Base-by-base conservation (phyloP, 202 grass and related monocot genomes). In the Sporobolus alterniflorus region DNA sequence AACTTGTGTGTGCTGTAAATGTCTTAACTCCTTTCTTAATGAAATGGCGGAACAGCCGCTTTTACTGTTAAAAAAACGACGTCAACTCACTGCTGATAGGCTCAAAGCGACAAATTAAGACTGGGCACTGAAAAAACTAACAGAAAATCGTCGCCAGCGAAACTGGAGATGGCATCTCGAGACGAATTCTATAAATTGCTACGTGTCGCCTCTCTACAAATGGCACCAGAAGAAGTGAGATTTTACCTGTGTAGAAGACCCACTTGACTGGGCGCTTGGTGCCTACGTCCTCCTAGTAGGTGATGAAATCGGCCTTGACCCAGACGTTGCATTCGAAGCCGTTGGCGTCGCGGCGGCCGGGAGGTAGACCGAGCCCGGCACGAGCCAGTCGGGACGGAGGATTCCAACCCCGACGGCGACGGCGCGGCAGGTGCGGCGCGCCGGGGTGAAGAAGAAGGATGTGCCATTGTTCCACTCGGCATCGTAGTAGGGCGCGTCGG, bases 401-500 rank as follows among this genome's bases (percentile, higher is more conserved):
- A 94, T 60, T 16, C 94, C 91, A 25, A 94, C 87, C 13, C 81
- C 78, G 30, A 92, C 69, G 21, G 63, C 77, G 11, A 1, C 71
- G 26, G 94, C 81, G 75, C 71, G 89, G 87, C 94, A 88, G 36
- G 33, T 0, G 60, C 67, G 88, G 77, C 43, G 56, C 26, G 69
- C 79, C 22, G 41, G 85, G 24, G 80, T 76, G 62, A 85, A 92
- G 89, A 85, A 91, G 94, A 91, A 93, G 64, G 91, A 93, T 41
- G 94, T 97, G 44, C 91, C 89, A 46, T 97, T 97, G 86, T 78
- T 85, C 94, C 91, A 97, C 82, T 97, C 94, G 9, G 80, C 76
- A 67, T 97, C 94, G 78, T 83, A 88, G 60, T 39, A 76, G 25
- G 79, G 86, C 14, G 57, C 80, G 26, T 62, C 72, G 33, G 68